Conservation (phyloP, 2,329 filamentous ascomycete genomes). For the Hypoxylon sp. region DNA sequence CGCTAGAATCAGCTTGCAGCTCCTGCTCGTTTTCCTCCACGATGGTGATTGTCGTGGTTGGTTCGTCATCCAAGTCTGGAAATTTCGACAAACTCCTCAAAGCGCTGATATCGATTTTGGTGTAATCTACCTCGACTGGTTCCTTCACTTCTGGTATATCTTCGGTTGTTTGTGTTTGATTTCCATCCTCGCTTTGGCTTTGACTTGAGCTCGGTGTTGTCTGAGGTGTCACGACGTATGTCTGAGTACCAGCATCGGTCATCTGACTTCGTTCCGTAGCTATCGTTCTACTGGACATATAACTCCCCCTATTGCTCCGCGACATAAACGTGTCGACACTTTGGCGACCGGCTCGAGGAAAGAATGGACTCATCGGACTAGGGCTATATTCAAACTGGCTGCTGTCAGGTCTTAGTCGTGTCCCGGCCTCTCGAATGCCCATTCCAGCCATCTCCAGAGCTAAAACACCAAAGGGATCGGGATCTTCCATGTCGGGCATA, state of each 20-base stretch:
- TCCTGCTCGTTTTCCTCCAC: slow-evolving; percentile 30
- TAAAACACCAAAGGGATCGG: slow-evolving; percentile 90
- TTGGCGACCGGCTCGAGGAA: slow-evolving; percentile 68
- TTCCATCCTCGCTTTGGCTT: slow-evolving; percentile 66
- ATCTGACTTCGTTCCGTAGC: slow-evolving; percentile 72
- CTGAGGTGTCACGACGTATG: slow-evolving; percentile 64
- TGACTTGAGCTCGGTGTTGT: slow-evolving; percentile 67
- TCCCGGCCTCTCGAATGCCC: slow-evolving; percentile 91
- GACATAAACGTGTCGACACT: slow-evolving; percentile 74
- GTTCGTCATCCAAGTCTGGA: slow-evolving; percentile 52
- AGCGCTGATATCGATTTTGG: slow-evolving; percentile 66
- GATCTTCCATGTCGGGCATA: slow-evolving; percentile 81
- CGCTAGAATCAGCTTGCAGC: slow-evolving; percentile 16
- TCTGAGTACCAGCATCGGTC: slow-evolving; percentile 77
- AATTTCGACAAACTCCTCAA: slow-evolving; percentile 60
- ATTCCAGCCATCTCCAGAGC: slow-evolving; percentile 91
- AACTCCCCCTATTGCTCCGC: slow-evolving; percentile 77
- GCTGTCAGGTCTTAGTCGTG: slow-evolving; percentile 76
- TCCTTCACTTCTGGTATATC: slow-evolving; percentile 55
- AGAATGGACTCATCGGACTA: slow-evolving; percentile 79
- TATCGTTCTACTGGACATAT: slow-evolving; percentile 74
- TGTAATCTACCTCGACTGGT: slow-evolving; percentile 69
- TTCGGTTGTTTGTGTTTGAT: slow-evolving; percentile 56
- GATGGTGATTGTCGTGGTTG: slow-evolving; percentile 35
- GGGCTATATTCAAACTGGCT: slow-evolving; percentile 87